Base-by-base conservation (phyloP, 2,329 filamentous ascomycete genomes). In the Pestalotiopsis sp. region DNA sequence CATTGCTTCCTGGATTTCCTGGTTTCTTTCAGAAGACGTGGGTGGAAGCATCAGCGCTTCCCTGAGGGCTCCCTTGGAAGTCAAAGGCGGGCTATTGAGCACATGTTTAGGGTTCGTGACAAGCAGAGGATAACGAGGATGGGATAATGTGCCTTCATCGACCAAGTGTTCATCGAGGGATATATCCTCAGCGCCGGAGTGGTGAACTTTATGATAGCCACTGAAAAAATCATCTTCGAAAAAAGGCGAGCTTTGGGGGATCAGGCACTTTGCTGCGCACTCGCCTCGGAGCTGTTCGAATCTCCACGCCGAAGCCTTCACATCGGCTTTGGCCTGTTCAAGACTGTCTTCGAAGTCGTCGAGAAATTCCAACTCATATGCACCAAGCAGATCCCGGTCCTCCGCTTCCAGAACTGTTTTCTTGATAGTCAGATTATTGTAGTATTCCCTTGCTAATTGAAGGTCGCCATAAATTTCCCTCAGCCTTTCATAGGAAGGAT, bases 401-500 rank as follows among this genome's bases (percentile, higher is more conserved):
- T 72, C 64, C 68, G 67, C 63, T 67, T 72, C 13, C 73, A 68
- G 7, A 13, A 72, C 70, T 9, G 81, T 77, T 56, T 79, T 81
- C 45, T 80, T 79, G 66, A 80, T 77, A 12, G 78, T 68, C 3
- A 87, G 78, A 56, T 87, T 84, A 4, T 80, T 77, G 41, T 81
- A 76, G n/a, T 84, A 80, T 68, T 88, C 86, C 63, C 79, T 80
- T 14, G 83, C 83, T 38, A 85, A 79, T 59, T 83, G 80, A n/a
- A 84, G 76, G 20, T 87, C 82, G 1, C 80, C 82, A 11, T 84
- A 79, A 1, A 80, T 79, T 13, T 80, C 78, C 17, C 83, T 79
- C 5, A 88, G 78, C 20, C 81, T 76, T 12, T 77, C 72, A 71
- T 86, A 87, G 3, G 84, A 75, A 2, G 86, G 86, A 69, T 88